These are phyloP conservation scores for Starmera dryadoides DNA, from an alignment of 805 yeast species.

Conservation along the genomic window DNA sequence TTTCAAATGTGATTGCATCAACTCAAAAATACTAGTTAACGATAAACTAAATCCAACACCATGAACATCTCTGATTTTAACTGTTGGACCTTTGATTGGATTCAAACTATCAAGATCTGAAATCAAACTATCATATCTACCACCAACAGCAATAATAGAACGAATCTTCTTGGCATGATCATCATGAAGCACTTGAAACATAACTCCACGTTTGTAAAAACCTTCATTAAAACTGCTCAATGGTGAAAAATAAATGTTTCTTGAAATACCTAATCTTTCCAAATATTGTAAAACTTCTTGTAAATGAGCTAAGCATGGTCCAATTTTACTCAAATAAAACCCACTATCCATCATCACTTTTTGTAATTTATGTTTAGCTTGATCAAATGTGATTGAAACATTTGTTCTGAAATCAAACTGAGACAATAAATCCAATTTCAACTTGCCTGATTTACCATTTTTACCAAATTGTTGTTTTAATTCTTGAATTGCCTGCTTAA, in stretches of 20 bases:
- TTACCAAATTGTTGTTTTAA: conserved; percentile 66
- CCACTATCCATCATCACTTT: conserved; percentile 74
- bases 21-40: conserved; percentile 53
- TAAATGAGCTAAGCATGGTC: conserved; percentile 56
- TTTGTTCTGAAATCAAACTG: not conserved
- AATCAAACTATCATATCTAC: conserved; percentile 78
- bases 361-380: conserved; percentile 53
- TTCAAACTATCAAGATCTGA: conserved; percentile 32
- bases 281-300: conserved; percentile 47
- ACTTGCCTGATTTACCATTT: conserved; percentile 43
- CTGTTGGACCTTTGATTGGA: conserved; percentile 42
- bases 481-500: conserved; percentile 49
- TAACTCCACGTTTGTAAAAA: conserved; percentile 73
- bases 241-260: conserved; percentile 64
- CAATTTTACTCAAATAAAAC: conserved; percentile 43
- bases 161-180: conserved; percentile 34
- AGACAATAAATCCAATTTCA: conserved; percentile 39
- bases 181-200: conserved; percentile 82
- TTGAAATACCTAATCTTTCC: conserved; percentile 50
- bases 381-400: conserved; percentile 22
- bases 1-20: conserved; percentile 41
- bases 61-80: conserved; percentile 27
- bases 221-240: conserved; percentile 75
- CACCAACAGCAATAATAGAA: conserved; percentile 78
- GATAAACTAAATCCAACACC: conserved; percentile 89